phyloP scores from a whole-genome alignment of 2,329 filamentous ascomycete species.

The Botryosphaeria dothidea region DNA sequence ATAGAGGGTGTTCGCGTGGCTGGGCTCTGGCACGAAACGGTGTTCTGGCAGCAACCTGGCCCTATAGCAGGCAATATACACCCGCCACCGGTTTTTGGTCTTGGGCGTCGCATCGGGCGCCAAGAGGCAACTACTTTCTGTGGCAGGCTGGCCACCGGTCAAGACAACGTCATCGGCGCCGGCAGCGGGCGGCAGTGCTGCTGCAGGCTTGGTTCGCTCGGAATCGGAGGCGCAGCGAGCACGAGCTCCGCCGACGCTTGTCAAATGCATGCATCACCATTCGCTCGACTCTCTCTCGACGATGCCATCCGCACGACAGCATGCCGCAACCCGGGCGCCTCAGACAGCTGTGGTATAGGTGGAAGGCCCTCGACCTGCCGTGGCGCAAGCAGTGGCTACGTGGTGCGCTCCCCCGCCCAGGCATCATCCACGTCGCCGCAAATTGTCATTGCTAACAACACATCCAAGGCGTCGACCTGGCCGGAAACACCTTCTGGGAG shows the following conservation, averaged over 20 bases:
- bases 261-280: constrained; percentile 15
- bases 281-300: neutral
- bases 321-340: constrained; percentile 31
- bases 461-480: constrained; percentile 57
- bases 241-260: constrained; percentile 11
- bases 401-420: constrained; percentile 41
- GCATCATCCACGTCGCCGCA: neutral
- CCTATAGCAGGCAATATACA: neutral
- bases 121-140: neutral
- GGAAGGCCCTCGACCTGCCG: constrained; percentile 63
- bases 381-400: constrained; percentile 63
- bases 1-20: neutral
- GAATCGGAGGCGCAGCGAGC: neutral
- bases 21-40: neutral
- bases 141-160: neutral
- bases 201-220: neutral
- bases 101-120: neutral
- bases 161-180: neutral
- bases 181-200: neutral
- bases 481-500: constrained; percentile 68
- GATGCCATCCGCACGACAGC: constrained; percentile 2
- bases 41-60: neutral
- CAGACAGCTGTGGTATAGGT: constrained; percentile 58
- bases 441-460: neutral
- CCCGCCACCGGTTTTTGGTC: neutral